phyloP scores from a whole-genome alignment of 176 grass and related monocot species.

The Metroxylon sagu region DNA sequence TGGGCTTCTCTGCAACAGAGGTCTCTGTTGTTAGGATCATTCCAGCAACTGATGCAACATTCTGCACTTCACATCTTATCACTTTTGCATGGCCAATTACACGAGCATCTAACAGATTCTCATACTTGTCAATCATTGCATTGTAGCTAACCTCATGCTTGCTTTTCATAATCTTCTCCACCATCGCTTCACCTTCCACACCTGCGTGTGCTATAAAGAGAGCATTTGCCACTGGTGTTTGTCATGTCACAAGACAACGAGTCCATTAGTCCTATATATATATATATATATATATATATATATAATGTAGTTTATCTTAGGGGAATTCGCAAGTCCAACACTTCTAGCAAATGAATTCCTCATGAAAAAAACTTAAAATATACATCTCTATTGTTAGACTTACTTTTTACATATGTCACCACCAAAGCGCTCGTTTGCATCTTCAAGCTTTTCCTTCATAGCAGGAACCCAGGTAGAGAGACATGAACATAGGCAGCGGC shows the following conservation, averaged over 20 bases:
- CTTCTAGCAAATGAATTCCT: too few relatives aligned
- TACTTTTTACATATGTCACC: constrained; percentile 7
- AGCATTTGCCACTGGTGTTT: constrained; percentile 41
- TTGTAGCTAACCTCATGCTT: constrained; percentile 47
- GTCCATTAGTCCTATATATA: too few relatives aligned
- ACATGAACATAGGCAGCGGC: constrained; percentile 8
- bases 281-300: too few relatives aligned
- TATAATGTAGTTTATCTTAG: too few relatives aligned
- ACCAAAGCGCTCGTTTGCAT: constrained; percentile 9
- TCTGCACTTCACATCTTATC: constrained; percentile 47
- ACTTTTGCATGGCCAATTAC: constrained; percentile 61
- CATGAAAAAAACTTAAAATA: too few relatives aligned
- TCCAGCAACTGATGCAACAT: constrained; percentile 47
- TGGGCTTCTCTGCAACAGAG: constrained; percentile 49
- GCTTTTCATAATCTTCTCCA: constrained; percentile 45
- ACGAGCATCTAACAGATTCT: constrained; percentile 42
- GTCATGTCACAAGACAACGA: too few relatives aligned
- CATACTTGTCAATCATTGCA: constrained; percentile 38
- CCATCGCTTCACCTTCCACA: constrained; percentile 46
- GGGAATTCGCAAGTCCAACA: too few relatives aligned
- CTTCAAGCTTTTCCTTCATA: constrained; percentile 3
- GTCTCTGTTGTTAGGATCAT: constrained; percentile 57
- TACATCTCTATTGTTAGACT: too few relatives aligned
- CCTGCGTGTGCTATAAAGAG: constrained; percentile 47
- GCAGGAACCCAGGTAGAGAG: neutral